phyloP scores from a whole-genome alignment of 306 rosid genomes.

The Adenanthera pavonina region DNA sequence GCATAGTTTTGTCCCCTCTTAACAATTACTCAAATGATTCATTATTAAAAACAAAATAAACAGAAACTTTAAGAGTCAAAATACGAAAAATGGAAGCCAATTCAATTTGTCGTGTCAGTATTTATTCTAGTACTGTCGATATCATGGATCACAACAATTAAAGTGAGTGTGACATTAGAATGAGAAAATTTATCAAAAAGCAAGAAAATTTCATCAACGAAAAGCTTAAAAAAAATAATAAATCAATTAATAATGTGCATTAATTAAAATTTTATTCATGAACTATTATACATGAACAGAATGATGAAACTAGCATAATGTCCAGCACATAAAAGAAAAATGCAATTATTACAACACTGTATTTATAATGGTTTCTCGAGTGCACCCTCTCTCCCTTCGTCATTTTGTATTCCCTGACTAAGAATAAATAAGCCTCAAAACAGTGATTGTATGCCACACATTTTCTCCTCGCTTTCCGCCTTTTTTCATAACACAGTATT shows the following conservation, averaged over 20 bases:
- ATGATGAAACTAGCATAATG: background rate
- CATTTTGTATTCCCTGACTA: background rate
- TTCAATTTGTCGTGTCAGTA: background rate
- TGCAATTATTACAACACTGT: background rate
- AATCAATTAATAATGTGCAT: background rate
- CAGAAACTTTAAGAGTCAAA: conserved; percentile 4
- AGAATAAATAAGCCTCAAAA: background rate
- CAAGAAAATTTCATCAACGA: background rate
- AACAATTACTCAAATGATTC: background rate
- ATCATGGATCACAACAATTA: background rate
- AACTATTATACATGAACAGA: background rate
- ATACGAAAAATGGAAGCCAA: background rate
- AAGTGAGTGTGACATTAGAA: background rate
- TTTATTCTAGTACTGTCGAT: background rate
- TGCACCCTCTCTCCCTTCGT: background rate
- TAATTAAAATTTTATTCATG: background rate
- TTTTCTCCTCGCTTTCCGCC: background rate
- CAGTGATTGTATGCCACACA: background rate
- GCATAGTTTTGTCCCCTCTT: background rate
- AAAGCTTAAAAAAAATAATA: background rate
- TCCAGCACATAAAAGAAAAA: background rate
- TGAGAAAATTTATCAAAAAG: background rate
- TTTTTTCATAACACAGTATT: background rate
- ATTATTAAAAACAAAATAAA: conserved; percentile 10
- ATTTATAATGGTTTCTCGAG: background rate